A percentile compares a stretch with the other conserved stretches of the same genome.
phyloP scores from a whole-genome alignment of 73 alveolate genomes.

The Paramecium caudatum region DNA sequence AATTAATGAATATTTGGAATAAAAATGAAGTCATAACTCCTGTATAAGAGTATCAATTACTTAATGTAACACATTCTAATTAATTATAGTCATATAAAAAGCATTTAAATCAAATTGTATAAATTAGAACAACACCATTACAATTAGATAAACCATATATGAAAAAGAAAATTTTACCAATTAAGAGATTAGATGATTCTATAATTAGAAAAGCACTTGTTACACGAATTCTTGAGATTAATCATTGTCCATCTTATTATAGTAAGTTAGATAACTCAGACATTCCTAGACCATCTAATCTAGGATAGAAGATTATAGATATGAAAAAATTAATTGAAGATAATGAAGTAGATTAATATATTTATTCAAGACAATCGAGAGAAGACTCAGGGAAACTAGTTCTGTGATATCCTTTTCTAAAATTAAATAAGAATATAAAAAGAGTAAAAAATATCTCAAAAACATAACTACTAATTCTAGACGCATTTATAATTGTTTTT shows the following conservation, averaged over 20 bases:
- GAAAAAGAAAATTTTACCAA: background rate
- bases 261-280: conserved; percentile 12
- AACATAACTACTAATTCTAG: conserved; percentile 44
- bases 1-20: conserved; percentile 4
- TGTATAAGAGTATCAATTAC: background rate
- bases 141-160: conserved; percentile 9
- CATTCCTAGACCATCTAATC: conserved; percentile 23
- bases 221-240: conserved; percentile 14
- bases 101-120: background rate
- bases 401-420: conserved; percentile 55
- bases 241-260: conserved; percentile 42
- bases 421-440: conserved; percentile 50
- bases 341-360: conserved; percentile 49
- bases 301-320: conserved; percentile 52
- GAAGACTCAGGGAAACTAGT: conserved; percentile 13
- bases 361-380: conserved; percentile 18
- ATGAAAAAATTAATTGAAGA: conserved; percentile 55
- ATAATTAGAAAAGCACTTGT: background rate
- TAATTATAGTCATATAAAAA: conserved; percentile 31
- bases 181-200: background rate
- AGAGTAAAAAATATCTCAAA: conserved; percentile 24
- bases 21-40: conserved; percentile 49
- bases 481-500: conserved; percentile 55
- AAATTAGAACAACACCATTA: conserved; percentile 1
- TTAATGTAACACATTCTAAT: too few relatives aligned